A percentile compares a stretch with the other conserved stretches of the same genome.
Evolutionary conservation across 495 filamentous ascomycete species (phyloP).

Genomic region (Lasiosphaeriaceae sp.): DNA sequence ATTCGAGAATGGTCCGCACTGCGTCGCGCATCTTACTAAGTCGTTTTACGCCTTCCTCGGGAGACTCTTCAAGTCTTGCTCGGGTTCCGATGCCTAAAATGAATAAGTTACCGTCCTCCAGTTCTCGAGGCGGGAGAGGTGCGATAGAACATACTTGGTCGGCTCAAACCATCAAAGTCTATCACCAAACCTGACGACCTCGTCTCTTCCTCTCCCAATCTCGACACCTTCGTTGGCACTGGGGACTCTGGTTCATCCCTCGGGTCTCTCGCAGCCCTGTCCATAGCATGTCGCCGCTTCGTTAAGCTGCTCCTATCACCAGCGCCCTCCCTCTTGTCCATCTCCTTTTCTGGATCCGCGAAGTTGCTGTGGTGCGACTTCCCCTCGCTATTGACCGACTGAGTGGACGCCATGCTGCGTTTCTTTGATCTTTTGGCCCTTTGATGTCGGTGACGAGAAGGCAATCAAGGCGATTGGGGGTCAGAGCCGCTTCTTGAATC

Average conservation of each 20-base stretch:
- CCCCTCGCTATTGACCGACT: background rate
- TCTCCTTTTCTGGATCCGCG: background rate
- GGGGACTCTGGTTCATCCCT: background rate
- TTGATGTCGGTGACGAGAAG: background rate
- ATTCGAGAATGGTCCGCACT: slow-evolving; percentile 87
- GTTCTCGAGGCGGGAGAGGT: background rate
- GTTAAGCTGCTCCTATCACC: background rate
- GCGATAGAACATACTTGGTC: background rate
- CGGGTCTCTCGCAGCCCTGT: background rate
- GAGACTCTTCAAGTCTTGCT: background rate
- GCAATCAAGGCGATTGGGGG: background rate
- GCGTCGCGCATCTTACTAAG: slow-evolving; percentile 66
- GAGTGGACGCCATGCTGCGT: background rate
- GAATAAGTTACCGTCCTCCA: background rate
- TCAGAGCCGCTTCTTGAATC: background rate
- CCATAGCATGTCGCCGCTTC: background rate
- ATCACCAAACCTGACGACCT: background rate
- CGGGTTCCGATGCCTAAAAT: background rate
- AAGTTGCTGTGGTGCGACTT: background rate
- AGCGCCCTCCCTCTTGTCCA: background rate
- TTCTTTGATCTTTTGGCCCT: background rate
- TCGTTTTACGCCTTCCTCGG: slow-evolving; percentile 33
- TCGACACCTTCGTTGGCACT: background rate
- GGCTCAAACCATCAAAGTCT: background rate
- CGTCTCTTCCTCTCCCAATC: background rate